Conservation (phyloP, 495 filamentous ascomycete species). For the Xanthoparmelia taractica region DNA sequence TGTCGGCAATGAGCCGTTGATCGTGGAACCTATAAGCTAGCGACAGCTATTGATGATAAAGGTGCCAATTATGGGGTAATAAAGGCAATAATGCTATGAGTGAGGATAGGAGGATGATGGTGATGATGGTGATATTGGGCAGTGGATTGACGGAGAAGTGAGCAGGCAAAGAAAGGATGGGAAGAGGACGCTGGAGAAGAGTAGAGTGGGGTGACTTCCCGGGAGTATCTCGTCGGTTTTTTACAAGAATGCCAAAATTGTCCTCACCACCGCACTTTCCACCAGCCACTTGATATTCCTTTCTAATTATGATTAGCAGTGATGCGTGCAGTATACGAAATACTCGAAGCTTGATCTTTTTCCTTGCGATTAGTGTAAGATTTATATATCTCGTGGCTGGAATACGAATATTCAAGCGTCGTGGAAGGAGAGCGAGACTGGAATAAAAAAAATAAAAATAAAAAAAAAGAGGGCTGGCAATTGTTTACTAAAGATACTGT, state of each 20-base stretch:
- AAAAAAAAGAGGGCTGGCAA: conserved; percentile 1
- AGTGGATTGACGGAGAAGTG: background rate
- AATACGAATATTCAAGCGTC: too few species aligned
- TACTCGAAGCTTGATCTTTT: background rate
- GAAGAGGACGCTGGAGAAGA: background rate
- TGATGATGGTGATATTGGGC: background rate
- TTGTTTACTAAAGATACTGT: background rate
- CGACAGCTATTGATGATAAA: conserved; percentile 3
- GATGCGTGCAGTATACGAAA: conserved; percentile 2
- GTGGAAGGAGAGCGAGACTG: too few species aligned
- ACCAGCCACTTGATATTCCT: conserved; percentile 11
- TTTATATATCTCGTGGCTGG: conserved; percentile 2
- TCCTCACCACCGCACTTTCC: conserved; percentile 8
- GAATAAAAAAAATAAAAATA: background rate
- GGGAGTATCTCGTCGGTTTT: background rate
- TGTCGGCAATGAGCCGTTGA: background rate
- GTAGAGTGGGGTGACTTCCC: conserved; percentile 9
- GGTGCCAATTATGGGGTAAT: background rate
- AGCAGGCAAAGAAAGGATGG: background rate
- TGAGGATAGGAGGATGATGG: background rate
- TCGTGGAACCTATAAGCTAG: conserved; percentile 2
- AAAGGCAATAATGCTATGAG: background rate
- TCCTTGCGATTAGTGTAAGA: conserved; percentile 7
- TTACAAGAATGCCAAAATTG: background rate
- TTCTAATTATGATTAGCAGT: conserved; percentile 3